Evolutionary conservation across 2,329 filamentous ascomycete genomes (phyloP).

Genomic region (Pseudogymnoascus sp.): DNA sequence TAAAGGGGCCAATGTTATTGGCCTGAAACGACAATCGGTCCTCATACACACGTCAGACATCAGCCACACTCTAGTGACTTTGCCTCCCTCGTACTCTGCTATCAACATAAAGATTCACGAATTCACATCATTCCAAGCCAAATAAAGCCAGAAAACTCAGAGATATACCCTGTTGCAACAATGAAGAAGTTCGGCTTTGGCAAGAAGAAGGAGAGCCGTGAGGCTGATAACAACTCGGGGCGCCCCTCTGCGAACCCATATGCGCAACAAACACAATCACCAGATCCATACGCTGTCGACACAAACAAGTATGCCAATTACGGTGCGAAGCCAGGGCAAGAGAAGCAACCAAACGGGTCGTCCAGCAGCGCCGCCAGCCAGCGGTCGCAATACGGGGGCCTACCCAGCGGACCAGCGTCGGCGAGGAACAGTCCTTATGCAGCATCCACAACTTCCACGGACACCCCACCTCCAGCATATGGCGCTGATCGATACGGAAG

Average conservation of each 20-base stretch:
- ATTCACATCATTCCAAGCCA: not conserved
- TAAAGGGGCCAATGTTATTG: not conserved
- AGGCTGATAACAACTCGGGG: conserved; percentile 39
- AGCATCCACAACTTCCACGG: conserved; percentile 14
- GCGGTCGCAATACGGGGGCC: conserved; percentile 23
- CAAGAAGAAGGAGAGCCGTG: conserved; percentile 40
- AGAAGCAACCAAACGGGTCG: conserved; percentile 15
- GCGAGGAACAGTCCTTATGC: conserved; percentile 14
- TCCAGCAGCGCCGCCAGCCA: not conserved
- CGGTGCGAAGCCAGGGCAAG: conserved; percentile 37
- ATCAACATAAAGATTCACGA: not conserved
- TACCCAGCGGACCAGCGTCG: conserved; percentile 32
- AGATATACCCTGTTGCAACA: conserved; percentile 9
- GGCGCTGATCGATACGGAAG: conserved; percentile 46
- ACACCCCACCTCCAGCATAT: conserved; percentile 35
- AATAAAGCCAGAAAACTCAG: not conserved
- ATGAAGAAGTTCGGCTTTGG: conserved; percentile 57
- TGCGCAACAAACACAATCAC: conserved; percentile 25
- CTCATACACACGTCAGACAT: conserved; percentile 8
- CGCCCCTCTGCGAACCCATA: conserved; percentile 35
- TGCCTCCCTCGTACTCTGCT: not conserved
- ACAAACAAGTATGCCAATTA: conserved; percentile 47
- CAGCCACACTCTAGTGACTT: conserved; percentile 1
- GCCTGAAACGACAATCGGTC: not conserved
- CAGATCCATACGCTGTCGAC: conserved; percentile 53